Conservation (phyloP, 441 rosid genomes). For the Populus trichocarpa region DNA sequence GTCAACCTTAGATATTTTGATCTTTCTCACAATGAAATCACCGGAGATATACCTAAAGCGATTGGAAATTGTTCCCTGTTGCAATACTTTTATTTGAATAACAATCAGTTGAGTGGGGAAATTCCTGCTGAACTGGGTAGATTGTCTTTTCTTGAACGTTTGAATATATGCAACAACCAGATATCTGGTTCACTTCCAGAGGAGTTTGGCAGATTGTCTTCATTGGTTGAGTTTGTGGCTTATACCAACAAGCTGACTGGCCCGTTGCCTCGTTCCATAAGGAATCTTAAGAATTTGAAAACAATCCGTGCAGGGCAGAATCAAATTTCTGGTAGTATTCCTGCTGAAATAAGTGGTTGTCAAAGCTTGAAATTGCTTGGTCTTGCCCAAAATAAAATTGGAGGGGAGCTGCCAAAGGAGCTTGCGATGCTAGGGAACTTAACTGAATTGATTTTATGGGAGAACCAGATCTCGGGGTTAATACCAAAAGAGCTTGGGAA, state of each 20-base stretch:
- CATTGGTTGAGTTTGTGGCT: conserved; percentile 77
- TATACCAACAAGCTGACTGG: conserved; percentile 85
- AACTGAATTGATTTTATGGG: conserved; percentile 74
- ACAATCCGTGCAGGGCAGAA: conserved; percentile 85
- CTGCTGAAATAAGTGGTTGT: conserved; percentile 76
- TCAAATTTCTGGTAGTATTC: conserved; percentile 71
- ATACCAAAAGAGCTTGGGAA: conserved; percentile 83
- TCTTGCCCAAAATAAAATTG: conserved; percentile 81
- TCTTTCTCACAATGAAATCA: conserved; percentile 57
- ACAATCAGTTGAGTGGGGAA: conserved; percentile 68
- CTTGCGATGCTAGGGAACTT: conserved; percentile 70
- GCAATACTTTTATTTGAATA: conserved; percentile 50
- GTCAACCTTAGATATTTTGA: conserved; percentile 57
- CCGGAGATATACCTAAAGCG: conserved; percentile 61
- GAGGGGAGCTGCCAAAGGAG: conserved; percentile 80
- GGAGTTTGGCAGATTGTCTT: conserved; percentile 66
- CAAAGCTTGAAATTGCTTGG: conserved; percentile 71
- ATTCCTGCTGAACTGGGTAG: conserved; percentile 61
- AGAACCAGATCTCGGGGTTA: conserved; percentile 63
- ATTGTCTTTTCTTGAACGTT: conserved; percentile 40
- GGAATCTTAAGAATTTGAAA: conserved; percentile 59
- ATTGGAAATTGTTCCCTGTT: conserved; percentile 66
- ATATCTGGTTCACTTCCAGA: conserved; percentile 74
- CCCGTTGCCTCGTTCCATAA: conserved; percentile 76
- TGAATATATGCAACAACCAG: conserved; percentile 78